A percentile compares a stretch with the other conserved stretches of the same genome.
Evolutionary conservation across 2,329 filamentous ascomycete genomes (phyloP).

Genomic region (Lecanicillium sp.): DNA sequence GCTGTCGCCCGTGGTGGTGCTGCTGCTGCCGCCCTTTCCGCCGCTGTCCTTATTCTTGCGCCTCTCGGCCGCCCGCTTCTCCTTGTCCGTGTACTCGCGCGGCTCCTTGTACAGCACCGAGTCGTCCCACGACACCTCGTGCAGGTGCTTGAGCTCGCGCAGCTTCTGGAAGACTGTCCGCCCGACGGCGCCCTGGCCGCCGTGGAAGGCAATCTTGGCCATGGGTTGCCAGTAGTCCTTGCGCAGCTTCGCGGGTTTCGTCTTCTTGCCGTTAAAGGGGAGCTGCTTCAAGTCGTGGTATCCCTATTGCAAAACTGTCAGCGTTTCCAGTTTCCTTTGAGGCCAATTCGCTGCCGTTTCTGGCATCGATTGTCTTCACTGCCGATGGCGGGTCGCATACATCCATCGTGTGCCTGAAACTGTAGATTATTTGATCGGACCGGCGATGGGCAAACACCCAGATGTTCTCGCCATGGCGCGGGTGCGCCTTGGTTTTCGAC

Average conservation of each 20-base stretch:
- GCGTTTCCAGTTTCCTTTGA: conserved; percentile 1
- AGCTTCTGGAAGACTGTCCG: conserved; percentile 57
- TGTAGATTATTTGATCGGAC: conserved; percentile 48
- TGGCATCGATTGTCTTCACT: background rate
- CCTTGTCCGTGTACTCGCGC: conserved; percentile 27
- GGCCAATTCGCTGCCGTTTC: background rate
- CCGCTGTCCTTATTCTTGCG: conserved; percentile 24
- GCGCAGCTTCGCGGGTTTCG: conserved; percentile 54
- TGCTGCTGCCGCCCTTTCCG: too few relatives aligned
- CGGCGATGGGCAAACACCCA: conserved; percentile 49
- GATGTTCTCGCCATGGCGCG: conserved; percentile 49
- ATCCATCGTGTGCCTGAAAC: conserved; percentile 38
- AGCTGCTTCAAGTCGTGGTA: conserved; percentile 49
- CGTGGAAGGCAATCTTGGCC: conserved; percentile 52
- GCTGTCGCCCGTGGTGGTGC: too few relatives aligned
- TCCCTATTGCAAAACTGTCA: conserved; percentile 22
- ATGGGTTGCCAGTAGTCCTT: conserved; percentile 63
- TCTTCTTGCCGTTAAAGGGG: conserved; percentile 63
- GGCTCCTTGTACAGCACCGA: conserved; percentile 37
- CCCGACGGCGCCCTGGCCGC: conserved; percentile 46
- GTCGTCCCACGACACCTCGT: conserved; percentile 56
- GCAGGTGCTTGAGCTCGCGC: conserved; percentile 56
- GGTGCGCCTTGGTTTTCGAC: conserved; percentile 4
- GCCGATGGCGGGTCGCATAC: conserved; percentile 26
- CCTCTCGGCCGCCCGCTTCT: conserved; percentile 27